Conservation (phyloP, 495 filamentous ascomycete genomes). For the Acidiella bohemica region DNA sequence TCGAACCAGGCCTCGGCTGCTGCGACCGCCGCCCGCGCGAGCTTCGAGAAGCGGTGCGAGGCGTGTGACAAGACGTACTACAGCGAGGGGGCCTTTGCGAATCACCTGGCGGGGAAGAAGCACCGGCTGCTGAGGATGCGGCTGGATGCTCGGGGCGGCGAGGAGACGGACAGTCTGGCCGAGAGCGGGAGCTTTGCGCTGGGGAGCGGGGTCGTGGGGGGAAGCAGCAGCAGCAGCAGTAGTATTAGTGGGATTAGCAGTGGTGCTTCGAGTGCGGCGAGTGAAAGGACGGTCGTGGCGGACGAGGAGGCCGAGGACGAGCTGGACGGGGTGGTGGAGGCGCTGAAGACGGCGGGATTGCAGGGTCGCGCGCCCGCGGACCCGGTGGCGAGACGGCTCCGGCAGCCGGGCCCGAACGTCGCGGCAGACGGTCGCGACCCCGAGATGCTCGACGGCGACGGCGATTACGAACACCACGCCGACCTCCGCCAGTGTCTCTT, state of each 20-base stretch:
- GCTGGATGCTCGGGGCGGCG: conserved; percentile 25
- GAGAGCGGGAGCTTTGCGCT: conserved; percentile 87
- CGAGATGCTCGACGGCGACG: conserved; percentile 2
- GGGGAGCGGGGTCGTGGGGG: conserved; percentile 62
- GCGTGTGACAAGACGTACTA: conserved; percentile 86
- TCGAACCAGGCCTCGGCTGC: conserved; percentile 72
- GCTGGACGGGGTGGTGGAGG: conserved; percentile 57
- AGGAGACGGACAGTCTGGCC: conserved; percentile 50
- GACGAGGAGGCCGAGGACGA: conserved; percentile 50
- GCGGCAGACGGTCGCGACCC: conserved; percentile 30
- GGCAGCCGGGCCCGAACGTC: conserved; percentile 42
- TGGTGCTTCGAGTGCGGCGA: conserved; percentile 26
- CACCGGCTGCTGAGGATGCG: conserved; percentile 57
- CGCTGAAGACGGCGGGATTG: conserved; percentile 59
- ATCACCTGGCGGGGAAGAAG: conserved; percentile 84
- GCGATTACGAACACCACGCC: conserved; percentile 24
- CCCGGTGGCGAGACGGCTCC: conserved; percentile 39
- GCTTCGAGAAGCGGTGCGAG: conserved; percentile 70
- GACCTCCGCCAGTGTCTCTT: conserved; percentile 64
- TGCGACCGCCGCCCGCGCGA: conserved; percentile 74
- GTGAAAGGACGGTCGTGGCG: conserved; percentile 16
- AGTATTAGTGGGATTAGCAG: no score
- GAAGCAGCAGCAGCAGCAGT: no score
- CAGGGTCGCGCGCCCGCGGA: conserved; percentile 34
- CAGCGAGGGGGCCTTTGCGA: conserved; percentile 88